phyloP scores from a whole-genome alignment of 768 basidiomycete genomes.

The Amanita muscaria region DNA sequence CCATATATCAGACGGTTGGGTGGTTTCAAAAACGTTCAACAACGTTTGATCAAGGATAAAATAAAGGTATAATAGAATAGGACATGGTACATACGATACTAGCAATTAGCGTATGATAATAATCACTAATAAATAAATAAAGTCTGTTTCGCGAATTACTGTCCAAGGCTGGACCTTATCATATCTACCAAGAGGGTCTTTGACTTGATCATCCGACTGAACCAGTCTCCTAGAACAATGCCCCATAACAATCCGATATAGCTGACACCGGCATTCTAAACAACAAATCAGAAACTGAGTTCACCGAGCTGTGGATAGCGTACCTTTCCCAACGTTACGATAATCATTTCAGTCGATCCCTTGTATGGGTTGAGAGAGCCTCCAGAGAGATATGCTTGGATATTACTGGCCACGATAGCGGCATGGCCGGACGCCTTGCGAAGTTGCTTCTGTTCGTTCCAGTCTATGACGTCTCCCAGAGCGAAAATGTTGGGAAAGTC shows the following conservation, averaged over 20 bases:
- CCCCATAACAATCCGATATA: background rate
- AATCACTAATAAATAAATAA: no score
- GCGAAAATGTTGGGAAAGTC: slow-evolving; percentile 45
- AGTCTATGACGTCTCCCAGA: slow-evolving; percentile 47
- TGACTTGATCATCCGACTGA: background rate
- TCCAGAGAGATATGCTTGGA: slow-evolving; percentile 25
- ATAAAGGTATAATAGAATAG: no score
- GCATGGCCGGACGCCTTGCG: slow-evolving; percentile 37
- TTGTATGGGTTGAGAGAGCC: slow-evolving; percentile 33
- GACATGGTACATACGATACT: no score
- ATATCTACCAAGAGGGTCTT: background rate
- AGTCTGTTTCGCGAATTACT: no score
- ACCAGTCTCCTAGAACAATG: background rate
- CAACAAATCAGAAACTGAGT: no score
- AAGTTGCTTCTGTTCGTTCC: slow-evolving; percentile 44
- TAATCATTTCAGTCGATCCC: slow-evolving; percentile 43
- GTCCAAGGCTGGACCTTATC: no score
- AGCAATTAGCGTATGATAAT: no score
- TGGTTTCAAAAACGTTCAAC: no score
- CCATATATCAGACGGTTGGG: no score
- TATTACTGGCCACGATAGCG: slow-evolving; percentile 37
- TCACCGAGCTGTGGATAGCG: background rate
- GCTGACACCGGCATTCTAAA: background rate
- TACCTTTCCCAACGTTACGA: slow-evolving; percentile 44
- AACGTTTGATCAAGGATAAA: no score